These are phyloP conservation scores for Podaxis rugospora DNA, from an alignment of 768 basidiomycete species.

Conservation along the genomic window DNA sequence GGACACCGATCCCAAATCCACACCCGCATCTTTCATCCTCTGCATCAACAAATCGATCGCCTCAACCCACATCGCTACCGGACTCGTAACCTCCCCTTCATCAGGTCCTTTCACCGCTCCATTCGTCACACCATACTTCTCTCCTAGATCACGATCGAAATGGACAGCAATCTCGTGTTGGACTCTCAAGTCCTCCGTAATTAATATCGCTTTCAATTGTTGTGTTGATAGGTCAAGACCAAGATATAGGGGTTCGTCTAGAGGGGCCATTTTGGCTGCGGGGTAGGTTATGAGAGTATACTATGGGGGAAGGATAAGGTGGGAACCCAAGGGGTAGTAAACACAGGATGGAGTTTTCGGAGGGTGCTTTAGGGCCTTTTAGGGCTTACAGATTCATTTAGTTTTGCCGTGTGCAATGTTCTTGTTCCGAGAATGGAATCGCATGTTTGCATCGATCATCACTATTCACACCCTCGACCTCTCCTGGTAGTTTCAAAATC, in stretches of 20 bases:
- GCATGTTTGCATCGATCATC: background rate
- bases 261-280: background rate
- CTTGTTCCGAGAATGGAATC: background rate
- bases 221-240: conserved; percentile 89
- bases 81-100: conserved; percentile 72
- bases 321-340: background rate
- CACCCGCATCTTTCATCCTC: conserved; percentile 51
- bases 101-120: conserved; percentile 63
- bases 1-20: conserved; percentile 53
- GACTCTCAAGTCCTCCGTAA: conserved; percentile 50
- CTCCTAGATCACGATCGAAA: conserved; percentile 71
- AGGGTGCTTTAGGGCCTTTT: too few species aligned
- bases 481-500: background rate
- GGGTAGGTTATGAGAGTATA: background rate
- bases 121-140: conserved; percentile 60
- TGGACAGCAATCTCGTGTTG: conserved; percentile 70
- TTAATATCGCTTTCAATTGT: conserved; percentile 72
- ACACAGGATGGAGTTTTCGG: too few species aligned
- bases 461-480: background rate
- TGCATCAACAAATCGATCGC: conserved; percentile 76
- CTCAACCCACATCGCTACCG: conserved; percentile 82
- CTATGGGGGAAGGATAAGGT: background rate
- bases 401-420: background rate
- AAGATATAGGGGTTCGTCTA: conserved; percentile 44
- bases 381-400: too few species aligned